Conservation (phyloP, 805 yeast genomes). For the Blastobotrys terrestris region DNA sequence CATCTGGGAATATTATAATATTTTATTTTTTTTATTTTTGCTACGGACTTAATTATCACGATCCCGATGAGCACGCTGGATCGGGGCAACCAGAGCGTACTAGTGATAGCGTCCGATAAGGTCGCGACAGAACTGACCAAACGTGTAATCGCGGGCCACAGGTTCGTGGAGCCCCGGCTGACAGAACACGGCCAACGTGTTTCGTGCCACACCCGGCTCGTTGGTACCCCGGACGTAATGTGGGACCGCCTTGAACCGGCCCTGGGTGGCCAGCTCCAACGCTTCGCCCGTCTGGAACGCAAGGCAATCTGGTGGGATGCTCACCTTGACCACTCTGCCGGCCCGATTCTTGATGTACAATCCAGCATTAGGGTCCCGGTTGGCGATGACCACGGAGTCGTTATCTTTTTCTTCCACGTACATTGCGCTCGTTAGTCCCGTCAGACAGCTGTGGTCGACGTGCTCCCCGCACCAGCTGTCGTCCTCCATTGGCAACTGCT, state of each 20-base stretch:
- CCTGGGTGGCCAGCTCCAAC: conserved; percentile 44
- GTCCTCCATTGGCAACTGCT: conserved; percentile 5
- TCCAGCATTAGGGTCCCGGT: conserved; percentile 44
- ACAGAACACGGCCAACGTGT: conserved; percentile 56
- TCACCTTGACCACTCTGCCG: conserved; percentile 42
- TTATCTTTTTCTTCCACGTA: conserved; percentile 36
- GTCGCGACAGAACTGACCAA: conserved; percentile 44
- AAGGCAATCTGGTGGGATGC: conserved; percentile 47
- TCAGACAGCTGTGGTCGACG: conserved; percentile 52
- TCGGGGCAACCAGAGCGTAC: background rate
- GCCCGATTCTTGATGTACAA: conserved; percentile 44
- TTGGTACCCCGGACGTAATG: conserved; percentile 47
- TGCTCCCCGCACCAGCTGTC: conserved; percentile 60
- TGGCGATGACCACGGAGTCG: conserved; percentile 6
- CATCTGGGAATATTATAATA: too few species aligned
- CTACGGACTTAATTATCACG: too few species aligned
- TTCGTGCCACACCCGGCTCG: conserved; percentile 37
- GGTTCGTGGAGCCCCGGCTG: conserved; percentile 50
- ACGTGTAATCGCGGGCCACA: conserved; percentile 41
- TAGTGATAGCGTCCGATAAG: conserved; percentile 39
- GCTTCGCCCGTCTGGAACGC: conserved; percentile 61
- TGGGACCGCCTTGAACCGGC: conserved; percentile 50
- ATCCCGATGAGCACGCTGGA: too few species aligned
- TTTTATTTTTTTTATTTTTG: too few species aligned
- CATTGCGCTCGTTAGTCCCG: conserved; percentile 52